Conservation (phyloP, 169 alveolate genomes). For the Eimeria zaria region DNA sequence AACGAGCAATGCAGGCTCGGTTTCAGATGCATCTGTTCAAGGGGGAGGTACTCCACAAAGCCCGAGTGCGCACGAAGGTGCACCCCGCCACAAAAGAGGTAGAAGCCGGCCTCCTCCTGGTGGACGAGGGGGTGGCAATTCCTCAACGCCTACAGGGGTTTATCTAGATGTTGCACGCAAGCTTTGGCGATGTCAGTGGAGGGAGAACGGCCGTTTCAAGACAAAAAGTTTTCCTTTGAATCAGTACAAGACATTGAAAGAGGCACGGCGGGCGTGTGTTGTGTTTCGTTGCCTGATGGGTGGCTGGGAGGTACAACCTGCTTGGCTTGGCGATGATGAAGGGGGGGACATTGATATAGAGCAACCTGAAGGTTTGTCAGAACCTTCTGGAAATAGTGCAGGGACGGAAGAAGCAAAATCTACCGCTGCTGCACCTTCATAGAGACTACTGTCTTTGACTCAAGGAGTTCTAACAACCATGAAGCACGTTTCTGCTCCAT, state of each 20-base stretch:
- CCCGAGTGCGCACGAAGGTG: slow-evolving; percentile 62
- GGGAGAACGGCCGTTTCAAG: slow-evolving; percentile 94
- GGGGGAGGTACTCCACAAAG: slow-evolving; percentile 71
- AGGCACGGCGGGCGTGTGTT: slow-evolving; percentile 93
- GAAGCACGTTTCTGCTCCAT: not conserved
- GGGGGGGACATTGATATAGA: slow-evolving; percentile 48
- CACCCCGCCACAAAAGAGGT: slow-evolving; percentile 71
- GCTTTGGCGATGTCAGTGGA: slow-evolving; percentile 96
- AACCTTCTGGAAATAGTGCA: not conserved
- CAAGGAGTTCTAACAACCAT: not conserved
- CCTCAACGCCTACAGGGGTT: slow-evolving; percentile 93
- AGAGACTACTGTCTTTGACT: not conserved
- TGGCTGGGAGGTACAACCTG: slow-evolving; percentile 92
- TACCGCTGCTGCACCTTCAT: slow-evolving; percentile 33
- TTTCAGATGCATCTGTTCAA: slow-evolving; percentile 58
- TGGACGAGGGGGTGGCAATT: slow-evolving; percentile 63
- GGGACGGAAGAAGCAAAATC: slow-evolving; percentile 23
- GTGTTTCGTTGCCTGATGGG: slow-evolving; percentile 93
- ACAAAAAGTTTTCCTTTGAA: slow-evolving; percentile 94
- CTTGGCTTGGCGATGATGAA: slow-evolving; percentile 90
- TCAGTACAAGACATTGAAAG: slow-evolving; percentile 92
- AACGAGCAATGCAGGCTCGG: slow-evolving; percentile 76
- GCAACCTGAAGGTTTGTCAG: slow-evolving; percentile 16
- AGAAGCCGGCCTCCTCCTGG: slow-evolving; percentile 69
- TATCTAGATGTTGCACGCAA: slow-evolving; percentile 94